phyloP scores from a whole-genome alignment of 306 rosid genomes.

The Oxytropis ochrocephala region DNA sequence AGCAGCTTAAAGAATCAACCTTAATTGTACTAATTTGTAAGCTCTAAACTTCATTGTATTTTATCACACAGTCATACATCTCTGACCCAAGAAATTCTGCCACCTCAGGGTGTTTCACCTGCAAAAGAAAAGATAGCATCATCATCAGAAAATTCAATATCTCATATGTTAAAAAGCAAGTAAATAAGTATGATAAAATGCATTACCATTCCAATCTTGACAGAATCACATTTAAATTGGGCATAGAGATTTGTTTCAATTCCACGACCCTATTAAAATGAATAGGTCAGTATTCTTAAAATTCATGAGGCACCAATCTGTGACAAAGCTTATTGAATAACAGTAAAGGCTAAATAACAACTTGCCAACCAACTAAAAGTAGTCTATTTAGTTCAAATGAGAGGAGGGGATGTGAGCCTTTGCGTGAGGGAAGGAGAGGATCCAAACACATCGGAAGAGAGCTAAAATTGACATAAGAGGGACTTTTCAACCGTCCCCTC shows the following conservation, averaged over 20 bases:
- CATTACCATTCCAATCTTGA: conserved; percentile 87
- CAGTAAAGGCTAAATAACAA: neutral
- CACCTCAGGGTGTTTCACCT: conserved; percentile 94
- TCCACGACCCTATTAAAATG: conserved; percentile 77
- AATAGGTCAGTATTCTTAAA: neutral
- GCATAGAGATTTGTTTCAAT: conserved; percentile 91
- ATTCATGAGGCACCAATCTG: neutral
- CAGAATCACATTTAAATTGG: conserved; percentile 80
- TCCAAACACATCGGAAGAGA: too few species aligned
- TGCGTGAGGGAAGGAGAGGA: too few species aligned
- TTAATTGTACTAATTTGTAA: conserved; percentile 10
- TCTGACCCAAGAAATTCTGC: conserved; percentile 92
- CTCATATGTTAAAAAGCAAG: neutral
- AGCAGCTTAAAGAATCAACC: conserved; percentile 12
- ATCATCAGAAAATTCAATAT: neutral
- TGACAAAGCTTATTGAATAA: neutral
- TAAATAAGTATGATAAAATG: neutral
- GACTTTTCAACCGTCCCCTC: too few species aligned
- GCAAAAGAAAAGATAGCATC: neutral
- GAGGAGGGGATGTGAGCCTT: too few species aligned
- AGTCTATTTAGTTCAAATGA: too few species aligned
- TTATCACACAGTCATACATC: conserved; percentile 81
- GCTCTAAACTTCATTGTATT: conserved; percentile 57
- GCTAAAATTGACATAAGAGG: too few species aligned
- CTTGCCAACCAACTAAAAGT: neutral